Conservation (phyloP, 2,329 filamentous ascomycete species). For the Fusarium napiforme region DNA sequence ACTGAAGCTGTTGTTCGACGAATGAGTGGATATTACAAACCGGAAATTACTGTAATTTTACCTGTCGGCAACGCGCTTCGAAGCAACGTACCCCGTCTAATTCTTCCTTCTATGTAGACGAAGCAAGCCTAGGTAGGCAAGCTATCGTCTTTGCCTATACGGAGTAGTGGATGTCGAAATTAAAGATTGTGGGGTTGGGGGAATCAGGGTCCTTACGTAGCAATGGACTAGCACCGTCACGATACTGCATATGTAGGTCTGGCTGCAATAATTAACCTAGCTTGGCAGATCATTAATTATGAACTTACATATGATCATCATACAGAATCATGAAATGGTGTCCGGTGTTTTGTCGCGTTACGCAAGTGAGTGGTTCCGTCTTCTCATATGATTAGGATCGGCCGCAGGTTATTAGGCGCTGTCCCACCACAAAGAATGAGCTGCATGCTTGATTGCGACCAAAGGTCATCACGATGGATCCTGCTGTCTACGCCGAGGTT, state of each 20-base stretch:
- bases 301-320: slow-evolving; percentile 11
- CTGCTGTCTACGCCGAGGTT: slow-evolving; percentile 11
- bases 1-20: not conserved
- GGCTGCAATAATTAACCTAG: slow-evolving; percentile 6
- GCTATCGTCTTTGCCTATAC: slow-evolving; percentile 7
- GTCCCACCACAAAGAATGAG: slow-evolving; percentile 4
- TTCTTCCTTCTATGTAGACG: slow-evolving; percentile 9
- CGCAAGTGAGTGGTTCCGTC: slow-evolving; percentile 1
- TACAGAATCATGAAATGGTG: not conserved
- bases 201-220: slow-evolving; percentile 29
- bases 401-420: slow-evolving; percentile 7
- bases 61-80: not conserved
- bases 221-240: slow-evolving; percentile 28
- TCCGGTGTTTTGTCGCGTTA: not conserved
- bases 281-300: slow-evolving; percentile 20
- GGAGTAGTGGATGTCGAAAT: not conserved
- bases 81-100: not conserved
- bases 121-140: slow-evolving; percentile 25
- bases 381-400: slow-evolving; percentile 34
- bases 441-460: not conserved
- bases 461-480: not conserved
- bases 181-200: slow-evolving; percentile 34
- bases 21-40: not conserved
- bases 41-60: slow-evolving; percentile 37
- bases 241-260: slow-evolving; percentile 15